Evolutionary conservation across 257 asterid genomes (phyloP).

Genomic region (Nicotiana tabacum): DNA sequence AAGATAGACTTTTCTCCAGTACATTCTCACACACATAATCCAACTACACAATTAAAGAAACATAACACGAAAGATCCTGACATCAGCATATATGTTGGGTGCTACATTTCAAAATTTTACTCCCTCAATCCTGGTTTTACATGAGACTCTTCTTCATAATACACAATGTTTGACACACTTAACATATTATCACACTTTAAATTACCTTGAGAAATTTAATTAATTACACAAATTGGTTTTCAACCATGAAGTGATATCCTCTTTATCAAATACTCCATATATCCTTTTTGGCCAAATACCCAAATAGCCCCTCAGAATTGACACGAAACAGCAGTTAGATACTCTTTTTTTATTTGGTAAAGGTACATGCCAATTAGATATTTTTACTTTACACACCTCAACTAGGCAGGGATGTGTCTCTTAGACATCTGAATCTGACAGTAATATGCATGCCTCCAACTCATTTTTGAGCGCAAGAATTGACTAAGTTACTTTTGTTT

Average conservation of each 20-base stretch:
- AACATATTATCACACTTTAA: background rate
- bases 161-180: background rate
- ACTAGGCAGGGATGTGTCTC: no score
- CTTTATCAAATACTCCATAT: background rate
- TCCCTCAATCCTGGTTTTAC: background rate
- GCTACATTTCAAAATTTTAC: background rate
- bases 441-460: no score
- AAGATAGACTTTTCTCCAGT: no score
- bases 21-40: background rate
- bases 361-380: no score
- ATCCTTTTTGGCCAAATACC: background rate
- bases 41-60: background rate
- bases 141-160: background rate
- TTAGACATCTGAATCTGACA: no score
- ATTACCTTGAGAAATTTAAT: background rate
- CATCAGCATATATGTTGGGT: background rate
- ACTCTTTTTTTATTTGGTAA: no score
- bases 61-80: background rate
- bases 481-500: no score
- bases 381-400: no score
- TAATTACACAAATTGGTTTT: background rate
- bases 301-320: no score
- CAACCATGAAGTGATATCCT: background rate
- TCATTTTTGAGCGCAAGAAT: no score
- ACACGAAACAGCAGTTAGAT: no score